Evolutionary conservation across 495 filamentous ascomycete species (phyloP).

Genomic region (Pyrenula aspistea): DNA sequence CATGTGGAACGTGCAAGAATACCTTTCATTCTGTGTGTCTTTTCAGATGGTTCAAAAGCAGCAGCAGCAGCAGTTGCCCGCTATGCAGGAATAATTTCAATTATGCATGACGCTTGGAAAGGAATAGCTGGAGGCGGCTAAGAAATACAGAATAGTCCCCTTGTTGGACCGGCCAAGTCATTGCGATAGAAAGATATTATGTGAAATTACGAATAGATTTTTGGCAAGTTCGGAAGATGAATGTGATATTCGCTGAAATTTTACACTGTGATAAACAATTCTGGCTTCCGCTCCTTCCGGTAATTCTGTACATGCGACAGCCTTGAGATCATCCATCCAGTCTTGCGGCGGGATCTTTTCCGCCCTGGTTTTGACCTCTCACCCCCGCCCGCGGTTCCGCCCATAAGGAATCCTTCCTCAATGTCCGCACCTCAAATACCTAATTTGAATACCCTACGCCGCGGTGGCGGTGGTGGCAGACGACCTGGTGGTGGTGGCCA

Average conservation of each 20-base stretch:
- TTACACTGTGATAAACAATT: no score
- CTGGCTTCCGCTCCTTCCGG: no score
- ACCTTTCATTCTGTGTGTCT: slow-evolving; percentile 82
- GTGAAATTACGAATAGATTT: slow-evolving; percentile 10
- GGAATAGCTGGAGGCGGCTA: background rate
- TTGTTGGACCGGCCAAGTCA: no score
- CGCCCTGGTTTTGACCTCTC: background rate
- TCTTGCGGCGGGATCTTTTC: slow-evolving; percentile 1
- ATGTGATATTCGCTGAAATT: slow-evolving; percentile 6
- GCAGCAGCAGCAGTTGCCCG: slow-evolving; percentile 79
- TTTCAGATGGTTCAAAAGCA: slow-evolving; percentile 92
- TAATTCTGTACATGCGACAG: no score
- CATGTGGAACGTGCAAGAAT: slow-evolving; percentile 88
- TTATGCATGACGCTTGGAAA: slow-evolving; percentile 28
- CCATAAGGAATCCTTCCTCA: background rate
- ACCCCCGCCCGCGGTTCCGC: slow-evolving; percentile 7
- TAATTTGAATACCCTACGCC: slow-evolving; percentile 58
- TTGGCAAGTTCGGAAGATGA: background rate
- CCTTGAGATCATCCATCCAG: no score
- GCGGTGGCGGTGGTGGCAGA: slow-evolving; percentile 26
- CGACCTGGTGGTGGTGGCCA: slow-evolving; percentile 32
- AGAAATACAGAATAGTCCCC: no score
- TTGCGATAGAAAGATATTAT: no score
- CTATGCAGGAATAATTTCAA: slow-evolving; percentile 79
- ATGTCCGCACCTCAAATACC: slow-evolving; percentile 69